phyloP scores from a whole-genome alignment of 106 monocot genomes.

The Dactylorhiza incarnata region DNA sequence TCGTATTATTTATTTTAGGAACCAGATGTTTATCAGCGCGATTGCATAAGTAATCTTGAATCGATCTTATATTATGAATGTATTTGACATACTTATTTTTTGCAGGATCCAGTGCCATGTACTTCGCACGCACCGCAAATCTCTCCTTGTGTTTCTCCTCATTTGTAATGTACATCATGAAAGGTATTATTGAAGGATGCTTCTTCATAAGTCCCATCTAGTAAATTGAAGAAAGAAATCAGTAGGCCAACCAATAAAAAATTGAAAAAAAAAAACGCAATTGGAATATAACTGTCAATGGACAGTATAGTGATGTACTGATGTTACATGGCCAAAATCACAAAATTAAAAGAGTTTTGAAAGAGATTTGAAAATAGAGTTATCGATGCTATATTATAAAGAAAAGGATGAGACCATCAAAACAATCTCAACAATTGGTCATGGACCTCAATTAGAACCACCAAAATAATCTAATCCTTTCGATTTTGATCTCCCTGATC shows the following conservation, averaged over 20 bases:
- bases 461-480: too few relatives aligned
- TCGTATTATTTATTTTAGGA: constrained; percentile 51
- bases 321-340: background rate
- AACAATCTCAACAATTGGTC: too few relatives aligned
- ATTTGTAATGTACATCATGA: constrained; percentile 56
- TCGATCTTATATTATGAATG: constrained; percentile 54
- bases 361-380: background rate
- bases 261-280: background rate
- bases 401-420: too few relatives aligned
- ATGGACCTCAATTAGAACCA: too few relatives aligned
- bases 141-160: constrained; percentile 70
- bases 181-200: constrained; percentile 68
- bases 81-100: constrained; percentile 72
- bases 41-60: constrained; percentile 66
- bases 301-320: background rate
- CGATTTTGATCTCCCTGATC: too few relatives aligned
- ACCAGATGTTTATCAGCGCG: constrained; percentile 65
- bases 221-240: constrained; percentile 7
- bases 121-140: constrained; percentile 69
- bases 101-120: constrained; percentile 65
- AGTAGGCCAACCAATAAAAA: background rate
- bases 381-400: background rate
- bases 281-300: background rate
- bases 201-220: constrained; percentile 76
- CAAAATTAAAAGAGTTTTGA: background rate